A percentile compares a stretch with the other conserved stretches of the same genome.
phyloP scores from a whole-genome alignment of 2,329 filamentous ascomycete genomes.

The Rachicladosporium sp. region DNA sequence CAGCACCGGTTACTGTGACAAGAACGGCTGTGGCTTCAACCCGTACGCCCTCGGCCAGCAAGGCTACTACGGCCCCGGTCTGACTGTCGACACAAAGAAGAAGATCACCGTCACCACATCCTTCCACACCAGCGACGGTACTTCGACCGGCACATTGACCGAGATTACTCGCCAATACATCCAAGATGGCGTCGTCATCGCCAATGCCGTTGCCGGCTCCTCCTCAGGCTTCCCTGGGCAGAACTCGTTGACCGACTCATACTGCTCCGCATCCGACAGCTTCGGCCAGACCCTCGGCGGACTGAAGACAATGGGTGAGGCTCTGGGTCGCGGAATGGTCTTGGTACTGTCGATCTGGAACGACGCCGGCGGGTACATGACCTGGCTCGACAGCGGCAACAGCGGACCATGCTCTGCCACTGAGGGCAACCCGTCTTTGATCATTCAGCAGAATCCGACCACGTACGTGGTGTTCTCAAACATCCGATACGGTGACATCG shows the following conservation, averaged over 20 bases:
- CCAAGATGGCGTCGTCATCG: constrained; percentile 47
- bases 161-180: constrained; percentile 54
- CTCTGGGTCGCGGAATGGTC: constrained; percentile 46
- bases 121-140: constrained; percentile 42
- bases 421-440: constrained; percentile 37
- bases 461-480: constrained; percentile 44
- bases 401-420: constrained; percentile 43
- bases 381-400: constrained; percentile 52
- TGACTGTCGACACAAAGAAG: constrained; percentile 45
- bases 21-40: constrained; percentile 60
- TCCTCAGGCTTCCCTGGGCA: constrained; percentile 1
- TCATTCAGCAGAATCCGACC: constrained; percentile 25
- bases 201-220: constrained; percentile 33
- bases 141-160: constrained; percentile 39
- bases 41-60: constrained; percentile 51
- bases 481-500: constrained; percentile 50
- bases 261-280: constrained; percentile 2
- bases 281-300: constrained; percentile 31
- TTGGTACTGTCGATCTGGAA: constrained; percentile 53
- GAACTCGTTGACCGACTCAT: constrained; percentile 2
- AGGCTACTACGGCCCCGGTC: constrained; percentile 43
- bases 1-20: constrained; percentile 51
- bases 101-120: constrained; percentile 55
- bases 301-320: constrained; percentile 40
- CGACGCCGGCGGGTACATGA: constrained; percentile 55